These are phyloP conservation scores for Tephrocybe rancida DNA, from an alignment of 768 basidiomycete genomes.

Conservation along the genomic window DNA sequence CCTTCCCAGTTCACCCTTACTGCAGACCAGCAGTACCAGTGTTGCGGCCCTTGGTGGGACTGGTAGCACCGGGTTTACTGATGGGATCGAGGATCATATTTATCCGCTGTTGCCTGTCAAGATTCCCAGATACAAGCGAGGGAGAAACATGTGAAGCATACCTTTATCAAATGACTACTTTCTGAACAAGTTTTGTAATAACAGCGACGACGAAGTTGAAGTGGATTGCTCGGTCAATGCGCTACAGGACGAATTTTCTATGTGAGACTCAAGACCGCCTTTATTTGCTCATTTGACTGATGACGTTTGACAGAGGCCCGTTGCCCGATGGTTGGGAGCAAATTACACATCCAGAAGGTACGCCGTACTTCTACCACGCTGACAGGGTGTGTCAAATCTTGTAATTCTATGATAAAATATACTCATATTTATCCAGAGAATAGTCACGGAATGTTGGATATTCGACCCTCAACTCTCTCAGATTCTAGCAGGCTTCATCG, in stretches of 20 bases:
- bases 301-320: background rate
- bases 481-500: background rate
- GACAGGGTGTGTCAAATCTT: background rate
- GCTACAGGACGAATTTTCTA: background rate
- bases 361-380: slow-evolving; percentile 8
- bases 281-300: background rate
- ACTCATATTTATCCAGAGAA: background rate
- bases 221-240: background rate
- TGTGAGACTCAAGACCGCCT: background rate
- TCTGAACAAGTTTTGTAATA: background rate
- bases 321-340: slow-evolving; percentile 11
- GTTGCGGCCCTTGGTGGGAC: background rate
- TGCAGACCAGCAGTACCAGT: background rate
- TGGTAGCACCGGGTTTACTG: background rate
- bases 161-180: background rate
- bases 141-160: background rate
- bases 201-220: background rate
- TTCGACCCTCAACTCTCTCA: background rate
- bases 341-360: slow-evolving; percentile 9
- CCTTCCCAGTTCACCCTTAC: background rate
- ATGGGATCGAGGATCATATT: background rate
- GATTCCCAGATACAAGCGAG: slow-evolving; percentile 3
- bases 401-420: too few species aligned
- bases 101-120: background rate
- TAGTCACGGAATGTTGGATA: slow-evolving; percentile 10